A percentile compares a stretch with the other conserved stretches of the same genome.
Conservation (phyloP, 1,139 yeast species). For the Candida neerlandica region DNA sequence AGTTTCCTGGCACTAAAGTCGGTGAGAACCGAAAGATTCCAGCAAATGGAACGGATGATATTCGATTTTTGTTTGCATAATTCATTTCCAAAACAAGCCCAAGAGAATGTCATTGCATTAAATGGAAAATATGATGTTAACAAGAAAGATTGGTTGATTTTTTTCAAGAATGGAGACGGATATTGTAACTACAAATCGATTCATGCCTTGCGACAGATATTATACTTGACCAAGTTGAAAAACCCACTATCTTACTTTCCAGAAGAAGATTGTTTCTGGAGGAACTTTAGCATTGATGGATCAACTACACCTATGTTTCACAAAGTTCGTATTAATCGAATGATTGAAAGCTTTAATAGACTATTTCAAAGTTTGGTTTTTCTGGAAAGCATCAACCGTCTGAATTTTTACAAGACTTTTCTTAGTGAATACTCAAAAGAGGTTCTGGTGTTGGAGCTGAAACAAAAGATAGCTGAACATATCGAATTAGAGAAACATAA, state of each 20-base stretch:
- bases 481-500: slow-evolving; percentile 21
- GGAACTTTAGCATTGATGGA: slow-evolving; percentile 31
- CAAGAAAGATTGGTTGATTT: slow-evolving; percentile 39
- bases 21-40: slow-evolving; percentile 31
- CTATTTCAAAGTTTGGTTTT: slow-evolving; percentile 43
- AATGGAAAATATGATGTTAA: slow-evolving; percentile 40
- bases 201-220: slow-evolving; percentile 40
- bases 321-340: slow-evolving; percentile 46
- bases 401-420: slow-evolving; percentile 16
- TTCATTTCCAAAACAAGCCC: slow-evolving; percentile 24
- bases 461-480: slow-evolving; percentile 26
- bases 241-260: slow-evolving; percentile 44
- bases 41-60: slow-evolving; percentile 44
- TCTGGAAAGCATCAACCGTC: slow-evolving; percentile 23
- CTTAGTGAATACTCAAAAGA: slow-evolving; percentile 9
- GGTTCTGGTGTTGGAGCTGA: slow-evolving; percentile 38
- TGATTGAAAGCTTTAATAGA: slow-evolving; percentile 50
- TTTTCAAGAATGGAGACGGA: slow-evolving; percentile 23
- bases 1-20: slow-evolving; percentile 38
- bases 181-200: slow-evolving; percentile 28
- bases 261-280: slow-evolving; percentile 38
- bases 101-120: slow-evolving; percentile 26
- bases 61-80: slow-evolving; percentile 39
- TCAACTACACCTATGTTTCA: slow-evolving; percentile 35
- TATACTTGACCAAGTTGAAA: slow-evolving; percentile 35